Evolutionary conservation across 768 basidiomycete genomes (phyloP), one percentile per base, ranked within the genome.

Genomic region (Pisolithus albus): DNA sequence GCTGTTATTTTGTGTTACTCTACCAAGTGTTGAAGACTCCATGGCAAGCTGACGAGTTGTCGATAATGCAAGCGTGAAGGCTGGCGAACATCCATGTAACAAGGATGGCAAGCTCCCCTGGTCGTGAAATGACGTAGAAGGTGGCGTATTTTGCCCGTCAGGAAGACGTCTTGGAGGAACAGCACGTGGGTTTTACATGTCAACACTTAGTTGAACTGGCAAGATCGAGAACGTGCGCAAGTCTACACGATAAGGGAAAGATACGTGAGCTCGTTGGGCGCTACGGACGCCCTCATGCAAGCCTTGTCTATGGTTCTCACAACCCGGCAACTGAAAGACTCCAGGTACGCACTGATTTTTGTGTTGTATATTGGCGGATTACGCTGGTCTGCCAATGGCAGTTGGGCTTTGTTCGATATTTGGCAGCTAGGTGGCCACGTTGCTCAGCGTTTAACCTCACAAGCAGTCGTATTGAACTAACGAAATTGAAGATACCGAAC

Each of bases 1-100:
- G 70, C 69, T 69, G 72, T 76, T 71, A 69, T 71, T 68, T 70
- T 74, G 64, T 73, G 71, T 73, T 67, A 69, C 68, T 60, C 65
- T 68, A 66, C 70, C 67, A 67, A 67, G 63, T 68, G 58, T 61
- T 66, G 66, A 69, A 67, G 66, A 64, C 62, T 59, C 64, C 55
- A 56, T 69, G 65, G 67, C 66, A 69, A 69, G 67, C 66, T 65
- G 52, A 65, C 63, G 47, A 69, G 64, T 45, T 63, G 58, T 68
- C 67, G 67, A 58, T 69, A 68, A 65, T 67, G 65, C 59, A 69
- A 66, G 59, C 61, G 55, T 61, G 63, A 69, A 69, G 67, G 55
- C 59, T 39, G 52, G 49, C 48, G 56, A 57, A 65, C 59, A 53
- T 65, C 50, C 4, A 52, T 49, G 55, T 54, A 52, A 47, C 57